Conservation (phyloP, 2,329 filamentous ascomycete species). For the Fusarium humuli region DNA sequence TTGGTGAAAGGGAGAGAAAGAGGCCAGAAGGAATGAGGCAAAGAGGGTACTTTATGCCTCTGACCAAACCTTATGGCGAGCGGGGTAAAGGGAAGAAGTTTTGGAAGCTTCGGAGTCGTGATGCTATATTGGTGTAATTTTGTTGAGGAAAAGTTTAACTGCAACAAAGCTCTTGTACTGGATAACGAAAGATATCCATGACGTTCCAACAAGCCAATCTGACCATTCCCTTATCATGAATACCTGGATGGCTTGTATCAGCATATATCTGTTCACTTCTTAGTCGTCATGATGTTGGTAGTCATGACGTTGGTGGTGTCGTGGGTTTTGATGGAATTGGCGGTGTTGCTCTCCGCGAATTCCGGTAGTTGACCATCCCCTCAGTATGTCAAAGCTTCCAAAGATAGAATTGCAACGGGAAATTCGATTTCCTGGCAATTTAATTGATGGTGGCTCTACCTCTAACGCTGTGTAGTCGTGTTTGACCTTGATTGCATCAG, state of each 20-base stretch:
- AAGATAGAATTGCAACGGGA: too few species aligned
- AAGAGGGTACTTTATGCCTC: not conserved
- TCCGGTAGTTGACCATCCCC: too few species aligned
- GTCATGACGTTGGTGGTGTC: not conserved
- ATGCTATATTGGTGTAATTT: not conserved
- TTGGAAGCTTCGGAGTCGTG: not conserved
- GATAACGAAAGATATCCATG: not conserved
- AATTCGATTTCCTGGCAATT: too few species aligned
- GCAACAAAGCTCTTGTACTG: not conserved
- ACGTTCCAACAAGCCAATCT: not conserved
- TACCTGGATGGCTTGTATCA: not conserved
- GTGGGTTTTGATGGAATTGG: too few species aligned
- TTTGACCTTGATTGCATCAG: not conserved
- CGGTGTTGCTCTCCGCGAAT: too few species aligned
- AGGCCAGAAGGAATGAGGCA: not conserved
- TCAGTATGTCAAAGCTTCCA: too few species aligned
- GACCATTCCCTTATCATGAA: not conserved
- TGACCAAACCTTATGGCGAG: not conserved
- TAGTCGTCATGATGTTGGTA: not conserved
- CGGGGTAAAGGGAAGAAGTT: not conserved
- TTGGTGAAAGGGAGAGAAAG: not conserved
- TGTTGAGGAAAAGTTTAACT: not conserved
- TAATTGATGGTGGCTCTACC: not conserved
- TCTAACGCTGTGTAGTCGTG: not conserved
- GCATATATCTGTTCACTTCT: not conserved